Conservation (phyloP, 371 early-diverging fungal species). For the Gilbertella persicaria region DNA sequence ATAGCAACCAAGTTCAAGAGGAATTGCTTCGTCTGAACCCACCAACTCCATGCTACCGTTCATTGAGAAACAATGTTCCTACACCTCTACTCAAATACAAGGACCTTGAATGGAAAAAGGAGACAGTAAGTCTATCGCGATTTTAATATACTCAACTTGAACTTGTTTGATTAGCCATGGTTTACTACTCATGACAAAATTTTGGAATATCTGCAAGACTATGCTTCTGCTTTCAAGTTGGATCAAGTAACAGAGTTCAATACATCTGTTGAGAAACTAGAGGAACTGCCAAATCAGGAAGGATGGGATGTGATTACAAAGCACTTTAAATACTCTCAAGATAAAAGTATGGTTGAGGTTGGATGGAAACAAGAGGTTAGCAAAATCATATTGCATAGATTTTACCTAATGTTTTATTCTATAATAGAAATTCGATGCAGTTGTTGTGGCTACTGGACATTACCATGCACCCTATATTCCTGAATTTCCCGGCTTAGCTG, state of each 20-base stretch:
- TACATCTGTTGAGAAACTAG: slow-evolving; percentile 32
- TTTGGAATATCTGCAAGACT: slow-evolving; percentile 31
- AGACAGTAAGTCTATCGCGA: slow-evolving; percentile 14
- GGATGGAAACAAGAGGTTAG: slow-evolving; percentile 27
- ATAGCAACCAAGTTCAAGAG: neutral
- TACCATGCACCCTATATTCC: slow-evolving; percentile 58
- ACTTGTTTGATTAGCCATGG: slow-evolving; percentile 25
- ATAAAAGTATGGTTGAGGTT: neutral
- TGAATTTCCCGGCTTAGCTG: slow-evolving; percentile 42
- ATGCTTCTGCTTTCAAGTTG: slow-evolving; percentile 25
- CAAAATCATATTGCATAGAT: slow-evolving; percentile 1
- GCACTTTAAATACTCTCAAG: neutral
- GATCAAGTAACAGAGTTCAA: slow-evolving; percentile 29
- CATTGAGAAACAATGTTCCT: slow-evolving; percentile 28
- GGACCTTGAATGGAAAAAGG: slow-evolving; percentile 17
- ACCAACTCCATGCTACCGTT: slow-evolving; percentile 21
- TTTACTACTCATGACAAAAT: slow-evolving; percentile 31
- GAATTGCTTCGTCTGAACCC: slow-evolving; percentile 18
- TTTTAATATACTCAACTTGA: neutral
- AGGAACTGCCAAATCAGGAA: slow-evolving; percentile 11
- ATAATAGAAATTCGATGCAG: slow-evolving; percentile 45
- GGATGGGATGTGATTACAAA: slow-evolving; percentile 28
- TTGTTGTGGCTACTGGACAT: slow-evolving; percentile 65
- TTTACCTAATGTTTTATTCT: neutral
- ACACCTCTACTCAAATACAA: slow-evolving; percentile 27